A percentile compares a stretch with the other conserved stretches of the same genome.
These are phyloP conservation scores for Fusarium vanettenii DNA, from an alignment of 2,329 filamentous ascomycete genomes.

Conservation along the genomic window DNA sequence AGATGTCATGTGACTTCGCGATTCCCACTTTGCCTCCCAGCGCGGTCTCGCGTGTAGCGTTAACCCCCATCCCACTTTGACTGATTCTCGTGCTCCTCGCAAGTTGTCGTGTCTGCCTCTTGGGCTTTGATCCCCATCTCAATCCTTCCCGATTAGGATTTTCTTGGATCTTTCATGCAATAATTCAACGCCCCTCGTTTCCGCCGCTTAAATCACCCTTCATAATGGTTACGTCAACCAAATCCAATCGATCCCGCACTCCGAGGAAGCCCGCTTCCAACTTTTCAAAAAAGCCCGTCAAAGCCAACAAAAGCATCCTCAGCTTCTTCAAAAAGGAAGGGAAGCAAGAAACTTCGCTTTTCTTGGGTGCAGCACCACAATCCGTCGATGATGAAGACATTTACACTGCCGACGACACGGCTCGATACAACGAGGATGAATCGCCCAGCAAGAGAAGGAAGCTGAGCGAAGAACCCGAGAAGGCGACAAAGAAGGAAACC, in stretches of 20 bases:
- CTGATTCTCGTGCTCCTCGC: background rate
- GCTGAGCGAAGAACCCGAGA: slow-evolving; percentile 39
- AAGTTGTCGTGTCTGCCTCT: background rate
- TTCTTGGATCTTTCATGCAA: background rate
- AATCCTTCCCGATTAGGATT: background rate
- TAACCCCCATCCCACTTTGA: slow-evolving; percentile 33
- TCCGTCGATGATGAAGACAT: slow-evolving; percentile 41
- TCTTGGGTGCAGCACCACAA: slow-evolving; percentile 53
- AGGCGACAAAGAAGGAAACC: background rate
- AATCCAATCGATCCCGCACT: slow-evolving; percentile 46
- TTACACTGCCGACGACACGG: slow-evolving; percentile 42
- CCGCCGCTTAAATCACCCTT: background rate
- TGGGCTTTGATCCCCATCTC: background rate
- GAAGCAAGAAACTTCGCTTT: slow-evolving; percentile 68
- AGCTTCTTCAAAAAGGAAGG: slow-evolving; percentile 80
- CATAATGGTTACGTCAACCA: slow-evolving; percentile 51
- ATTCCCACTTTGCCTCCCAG: slow-evolving; percentile 27
- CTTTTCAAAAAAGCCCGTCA: slow-evolving; percentile 50
- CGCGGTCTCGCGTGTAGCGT: slow-evolving; percentile 37
- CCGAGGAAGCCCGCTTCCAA: slow-evolving; percentile 46
- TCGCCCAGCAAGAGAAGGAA: slow-evolving; percentile 47
- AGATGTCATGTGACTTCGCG: slow-evolving; percentile 49
- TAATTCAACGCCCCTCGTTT: background rate
- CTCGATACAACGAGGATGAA: slow-evolving; percentile 50
- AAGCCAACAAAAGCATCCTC: slow-evolving; percentile 74